Base-by-base conservation (phyloP, 352 stramenopile genomes). In the Phytophthora vignae region DNA sequence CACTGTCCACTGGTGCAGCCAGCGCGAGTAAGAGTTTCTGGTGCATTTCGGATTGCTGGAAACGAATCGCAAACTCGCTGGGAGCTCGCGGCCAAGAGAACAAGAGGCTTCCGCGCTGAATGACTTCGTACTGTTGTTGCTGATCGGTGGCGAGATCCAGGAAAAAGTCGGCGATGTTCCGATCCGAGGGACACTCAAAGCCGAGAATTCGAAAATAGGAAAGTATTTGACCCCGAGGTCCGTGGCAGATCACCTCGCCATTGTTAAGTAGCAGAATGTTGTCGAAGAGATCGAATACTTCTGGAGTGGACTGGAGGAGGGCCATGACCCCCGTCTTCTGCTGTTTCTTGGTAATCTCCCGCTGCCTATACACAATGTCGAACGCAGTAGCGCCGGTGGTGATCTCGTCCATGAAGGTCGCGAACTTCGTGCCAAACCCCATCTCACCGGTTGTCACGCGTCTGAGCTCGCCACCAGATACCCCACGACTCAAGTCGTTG, bases 311-410 rank as follows among this genome's bases (percentile, higher is more conserved):
- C 53, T 83, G 79, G 4, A 74, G 66, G 52, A 87, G 60, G 12
- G 74, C 61, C 25, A 82, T 73, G 7, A 83, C 74, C 14, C 85
- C 71, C 9, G 74, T 85, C 14, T 59, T 57, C 31, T 79, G 73
- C 21, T 79, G 71, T 27, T 81, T 71, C 19, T 52, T 40, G 0
- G 79, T 82, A 12, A 79, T 21, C 42, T 49, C 65, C 57, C 82
- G 77, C 29, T 74, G 77, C 3, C 97, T 60, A 5, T 86, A 74
- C 38, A 89, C 84, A 64, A 98, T 98, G 60, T 98, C 91, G 63
- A 44, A 64, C 2, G 57, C 52, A 2, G 57, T 44, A 14, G 57
- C 57, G 1, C 82, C 82, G 7, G 79, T 90, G 38, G 69, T 87
- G 71, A 90, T 85, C 66, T 88, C 74, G 72, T 98, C 93, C 49